phyloP scores from a whole-genome alignment of 352 stramenopile species.

The Pythium brachiatum region DNA sequence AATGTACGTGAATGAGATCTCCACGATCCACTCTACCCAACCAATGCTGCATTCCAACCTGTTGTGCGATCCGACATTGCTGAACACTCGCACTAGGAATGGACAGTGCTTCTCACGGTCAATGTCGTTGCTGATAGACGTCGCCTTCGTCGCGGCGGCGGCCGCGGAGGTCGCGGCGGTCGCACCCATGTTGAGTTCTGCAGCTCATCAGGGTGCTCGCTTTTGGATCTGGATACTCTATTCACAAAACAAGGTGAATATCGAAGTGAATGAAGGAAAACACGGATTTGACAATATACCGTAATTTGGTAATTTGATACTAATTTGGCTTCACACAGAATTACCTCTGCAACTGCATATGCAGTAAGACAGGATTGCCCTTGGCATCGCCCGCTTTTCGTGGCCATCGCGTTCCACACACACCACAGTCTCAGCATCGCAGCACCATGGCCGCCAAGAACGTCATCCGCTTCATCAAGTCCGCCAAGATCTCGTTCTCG shows the following conservation, averaged over 20 bases:
- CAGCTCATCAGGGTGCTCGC: too few relatives aligned
- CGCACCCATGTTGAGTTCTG: neutral
- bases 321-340: neutral
- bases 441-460: constrained; percentile 72
- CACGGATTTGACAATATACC: too few relatives aligned
- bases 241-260: neutral
- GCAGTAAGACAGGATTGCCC: constrained; percentile 11
- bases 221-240: too few relatives aligned
- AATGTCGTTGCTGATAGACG: constrained; percentile 17
- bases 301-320: neutral
- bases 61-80: constrained; percentile 47
- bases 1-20: too few relatives aligned
- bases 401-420: constrained; percentile 13
- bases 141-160: neutral
- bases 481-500: constrained; percentile 81
- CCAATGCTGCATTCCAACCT: constrained; percentile 26
- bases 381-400: constrained; percentile 12
- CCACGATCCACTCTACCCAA: neutral
- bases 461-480: constrained; percentile 85
- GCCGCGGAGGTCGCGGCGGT: neutral
- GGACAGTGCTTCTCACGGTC: constrained; percentile 71
- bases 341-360: constrained; percentile 17
- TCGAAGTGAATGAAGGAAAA: too few relatives aligned
- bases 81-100: constrained; percentile 71
- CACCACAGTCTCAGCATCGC: neutral